These are phyloP conservation scores for Leptomonas pyrrhocoris DNA, from an alignment of 208 protist species.

Conservation along the genomic window DNA sequence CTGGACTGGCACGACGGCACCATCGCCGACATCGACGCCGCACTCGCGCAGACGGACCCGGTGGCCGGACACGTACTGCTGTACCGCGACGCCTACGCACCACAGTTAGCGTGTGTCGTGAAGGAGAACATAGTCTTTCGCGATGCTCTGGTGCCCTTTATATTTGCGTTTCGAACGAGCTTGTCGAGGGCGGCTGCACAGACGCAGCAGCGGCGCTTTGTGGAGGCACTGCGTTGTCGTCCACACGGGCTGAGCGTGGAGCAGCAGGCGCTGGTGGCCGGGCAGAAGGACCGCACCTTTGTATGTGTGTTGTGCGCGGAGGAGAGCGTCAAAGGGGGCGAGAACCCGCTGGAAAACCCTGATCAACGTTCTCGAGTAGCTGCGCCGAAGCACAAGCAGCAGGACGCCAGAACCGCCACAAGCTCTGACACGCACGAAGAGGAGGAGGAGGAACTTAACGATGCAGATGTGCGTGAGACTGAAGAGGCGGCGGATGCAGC, in stretches of 20 bases:
- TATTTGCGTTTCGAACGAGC: conserved; percentile 45
- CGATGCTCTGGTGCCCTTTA: conserved; percentile 27
- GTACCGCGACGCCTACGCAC: conserved; percentile 37
- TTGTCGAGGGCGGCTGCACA: conserved; percentile 16
- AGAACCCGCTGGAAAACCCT: conserved; percentile 36
- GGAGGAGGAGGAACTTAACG: neutral
- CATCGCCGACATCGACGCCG: conserved; percentile 3
- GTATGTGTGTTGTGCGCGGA: conserved; percentile 29
- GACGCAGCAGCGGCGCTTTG: conserved; percentile 20
- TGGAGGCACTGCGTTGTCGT: conserved; percentile 28
- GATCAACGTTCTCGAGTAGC: neutral
- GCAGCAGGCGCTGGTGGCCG: conserved; percentile 28
- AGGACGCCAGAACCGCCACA: neutral
- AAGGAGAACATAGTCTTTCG: conserved; percentile 19
- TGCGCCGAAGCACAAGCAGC: neutral
- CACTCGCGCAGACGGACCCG: conserved; percentile 20
- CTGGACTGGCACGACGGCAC: conserved; percentile 22
- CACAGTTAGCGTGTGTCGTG: conserved; percentile 11
- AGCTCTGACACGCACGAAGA: neutral
- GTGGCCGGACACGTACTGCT: conserved; percentile 30
- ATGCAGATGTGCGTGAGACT: neutral
- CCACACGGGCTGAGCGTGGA: conserved; percentile 7
- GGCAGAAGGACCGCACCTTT: conserved; percentile 25
- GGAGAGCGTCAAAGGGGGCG: conserved; percentile 27
- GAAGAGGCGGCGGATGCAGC: neutral